Evolutionary conservation across 345 rosid genomes (phyloP), one percentile per base, ranked within the genome.

Genomic region (Fremontodendron californicum): DNA sequence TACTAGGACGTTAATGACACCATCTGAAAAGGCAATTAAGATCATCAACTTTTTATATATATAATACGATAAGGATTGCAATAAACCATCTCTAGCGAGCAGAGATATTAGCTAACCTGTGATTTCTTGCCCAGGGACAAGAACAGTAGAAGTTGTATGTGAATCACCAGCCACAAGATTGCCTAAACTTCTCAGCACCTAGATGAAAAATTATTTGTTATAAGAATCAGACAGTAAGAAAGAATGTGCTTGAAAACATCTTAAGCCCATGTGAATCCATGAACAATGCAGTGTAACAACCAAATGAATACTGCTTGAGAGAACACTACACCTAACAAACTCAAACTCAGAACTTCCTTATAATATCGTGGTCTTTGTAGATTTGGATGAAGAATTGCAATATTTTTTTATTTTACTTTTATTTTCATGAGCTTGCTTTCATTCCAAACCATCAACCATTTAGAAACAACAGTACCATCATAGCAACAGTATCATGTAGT

Each of bases 91-190:
- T 42, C 3, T 35, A 82, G 66, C 43, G 81, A 75, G 46, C 45
- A 73, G 79, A 16, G 57, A 61, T 49, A 31, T 73, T 75, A 60
- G 83, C 92, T 82, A 75, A 83, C 98, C 93, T 84, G 92, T 86
- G 80, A 87, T 87, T 83, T 90, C 92, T 73, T 61, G 83, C 74
- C 92, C 96, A 31, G 87, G 86, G 71, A 87, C 79, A 80, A 93
- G 90, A 67, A 90, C 82, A 54, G 86, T 76, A 63, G 84, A 86
- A 51, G 85, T 85, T 76, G 96, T 85, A 73, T 87, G 85, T 39
- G 97, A 85, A 88, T 93, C 98, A 68, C 91, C 97, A 75, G 99
- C 92, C 8, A 96, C 88, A 76, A 96, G 91, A 82, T 96, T 96
- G 46, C 99, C 99, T 81, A 92, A 85, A 81, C 98, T 90, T 81